A percentile compares a stretch with the other conserved stretches of the same genome.
These are phyloP conservation scores for Quercus wislizeni DNA, from an alignment of 306 rosid genomes.

Conservation along the genomic window DNA sequence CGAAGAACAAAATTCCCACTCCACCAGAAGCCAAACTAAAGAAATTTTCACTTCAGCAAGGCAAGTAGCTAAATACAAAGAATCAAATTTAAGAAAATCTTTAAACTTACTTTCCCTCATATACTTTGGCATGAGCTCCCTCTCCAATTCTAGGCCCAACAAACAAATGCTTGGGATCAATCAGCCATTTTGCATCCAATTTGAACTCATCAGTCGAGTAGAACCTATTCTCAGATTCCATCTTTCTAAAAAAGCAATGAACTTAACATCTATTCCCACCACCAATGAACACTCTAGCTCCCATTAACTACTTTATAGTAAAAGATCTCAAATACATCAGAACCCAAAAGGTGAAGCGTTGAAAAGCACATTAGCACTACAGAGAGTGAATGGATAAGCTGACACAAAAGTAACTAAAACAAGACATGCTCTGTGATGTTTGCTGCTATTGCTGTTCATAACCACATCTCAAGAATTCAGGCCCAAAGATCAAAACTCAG, in stretches of 20 bases:
- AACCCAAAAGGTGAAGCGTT: conserved; percentile 33
- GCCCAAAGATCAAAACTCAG: conserved; percentile 53
- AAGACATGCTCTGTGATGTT: conserved; percentile 50
- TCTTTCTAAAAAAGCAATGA: conserved; percentile 28
- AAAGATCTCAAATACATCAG: conserved; percentile 14
- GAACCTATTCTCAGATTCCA: conserved; percentile 84
- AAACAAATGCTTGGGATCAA: conserved; percentile 77
- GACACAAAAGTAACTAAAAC: conserved; percentile 38
- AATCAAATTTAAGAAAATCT: conserved; percentile 9
- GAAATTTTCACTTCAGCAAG: conserved; percentile 8
- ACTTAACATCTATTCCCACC: conserved; percentile 29
- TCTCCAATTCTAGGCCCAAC: conserved; percentile 94
- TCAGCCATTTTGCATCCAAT: conserved; percentile 75
- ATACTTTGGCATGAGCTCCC: conserved; percentile 96
- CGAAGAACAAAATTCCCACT: background rate
- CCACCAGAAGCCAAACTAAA: conserved; percentile 23
- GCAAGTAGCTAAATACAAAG: background rate
- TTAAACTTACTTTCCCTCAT: conserved; percentile 83
- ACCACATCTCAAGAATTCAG: conserved; percentile 63
- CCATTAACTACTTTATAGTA: conserved; percentile 4
- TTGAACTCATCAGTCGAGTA: conserved; percentile 76
- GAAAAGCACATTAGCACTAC: conserved; percentile 22
- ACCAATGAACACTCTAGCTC: conserved; percentile 21
- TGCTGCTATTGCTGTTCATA: conserved; percentile 49
- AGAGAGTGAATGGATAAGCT: conserved; percentile 51